Conservation (phyloP, 2,329 filamentous ascomycete genomes). For the Trichoderma lentiforme region DNA sequence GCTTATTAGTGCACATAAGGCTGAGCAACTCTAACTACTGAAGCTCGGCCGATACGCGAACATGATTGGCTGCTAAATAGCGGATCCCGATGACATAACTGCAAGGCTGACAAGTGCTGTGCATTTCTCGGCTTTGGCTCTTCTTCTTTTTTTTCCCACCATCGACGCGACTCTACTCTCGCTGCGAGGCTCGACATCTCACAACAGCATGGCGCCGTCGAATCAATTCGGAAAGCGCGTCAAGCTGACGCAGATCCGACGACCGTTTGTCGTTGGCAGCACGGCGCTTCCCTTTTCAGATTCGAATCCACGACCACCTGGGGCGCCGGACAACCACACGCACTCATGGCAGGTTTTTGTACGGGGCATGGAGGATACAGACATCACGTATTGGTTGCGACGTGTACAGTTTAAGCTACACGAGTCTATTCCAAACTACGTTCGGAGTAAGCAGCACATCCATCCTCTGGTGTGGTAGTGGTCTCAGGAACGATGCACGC, state of each 20-base stretch:
- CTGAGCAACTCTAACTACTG: not conserved
- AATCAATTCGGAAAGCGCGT: constrained; percentile 59
- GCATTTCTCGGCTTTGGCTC: constrained; percentile 5
- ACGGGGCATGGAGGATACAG: constrained; percentile 80
- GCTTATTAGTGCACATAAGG: constrained; percentile 13
- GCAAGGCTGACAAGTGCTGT: constrained; percentile 15
- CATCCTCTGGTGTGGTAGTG: not conserved
- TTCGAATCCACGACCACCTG: constrained; percentile 71
- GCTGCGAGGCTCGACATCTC: not conserved
- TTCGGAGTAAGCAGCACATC: constrained; percentile 58
- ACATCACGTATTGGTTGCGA: constrained; percentile 92
- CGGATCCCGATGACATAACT: constrained; percentile 12
- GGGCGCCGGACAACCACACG: constrained; percentile 84
- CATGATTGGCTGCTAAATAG: not conserved
- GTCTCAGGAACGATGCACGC: not conserved
- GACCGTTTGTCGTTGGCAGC: constrained; percentile 71
- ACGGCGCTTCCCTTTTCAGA: constrained; percentile 78
- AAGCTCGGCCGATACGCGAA: not conserved
- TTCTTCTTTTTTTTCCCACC: not conserved
- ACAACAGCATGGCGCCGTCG: constrained; percentile 53
- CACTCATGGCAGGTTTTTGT: constrained; percentile 97
- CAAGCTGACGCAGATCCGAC: constrained; percentile 61
- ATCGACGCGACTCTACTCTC: not conserved
- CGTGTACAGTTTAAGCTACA: constrained; percentile 98
- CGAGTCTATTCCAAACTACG: constrained; percentile 89